These are phyloP conservation scores for Neurospora sp. DNA, from an alignment of 495 filamentous ascomycete species.

Conservation along the genomic window DNA sequence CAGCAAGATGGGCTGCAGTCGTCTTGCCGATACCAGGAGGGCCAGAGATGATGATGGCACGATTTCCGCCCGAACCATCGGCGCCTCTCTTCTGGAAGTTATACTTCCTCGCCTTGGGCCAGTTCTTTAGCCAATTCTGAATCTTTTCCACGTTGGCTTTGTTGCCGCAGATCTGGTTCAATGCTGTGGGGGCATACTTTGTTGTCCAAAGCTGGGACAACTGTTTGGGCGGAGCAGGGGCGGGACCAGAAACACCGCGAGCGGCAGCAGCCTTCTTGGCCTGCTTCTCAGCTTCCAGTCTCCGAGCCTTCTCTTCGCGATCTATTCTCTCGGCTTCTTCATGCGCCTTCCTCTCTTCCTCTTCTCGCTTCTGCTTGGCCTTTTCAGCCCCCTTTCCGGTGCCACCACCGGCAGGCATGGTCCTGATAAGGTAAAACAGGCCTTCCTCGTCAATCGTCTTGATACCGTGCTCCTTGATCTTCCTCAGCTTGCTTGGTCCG, in stretches of 20 bases:
- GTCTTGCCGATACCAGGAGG: constrained; percentile 98
- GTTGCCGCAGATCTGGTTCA: constrained; percentile 90
- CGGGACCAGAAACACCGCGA: constrained; percentile 25
- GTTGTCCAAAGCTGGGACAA: constrained; percentile 81
- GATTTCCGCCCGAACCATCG: constrained; percentile 67
- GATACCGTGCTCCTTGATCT: constrained; percentile 63
- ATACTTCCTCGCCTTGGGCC: constrained; percentile 60
- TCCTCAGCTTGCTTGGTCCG: constrained; percentile 86
- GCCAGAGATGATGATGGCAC: constrained; percentile 85
- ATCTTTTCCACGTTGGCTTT: constrained; percentile 83
- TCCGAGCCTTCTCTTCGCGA: constrained; percentile 44
- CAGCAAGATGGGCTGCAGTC: constrained; percentile 88
- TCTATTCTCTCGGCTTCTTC: constrained; percentile 79
- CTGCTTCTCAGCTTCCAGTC: constrained; percentile 38
- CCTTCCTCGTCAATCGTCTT: constrained; percentile 93
- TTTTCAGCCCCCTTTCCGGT: constrained; percentile 79
- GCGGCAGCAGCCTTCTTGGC: constrained; percentile 34
- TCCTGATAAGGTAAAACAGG: constrained; percentile 75
- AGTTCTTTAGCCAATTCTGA: constrained; percentile 74
- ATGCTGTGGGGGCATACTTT: constrained; percentile 80
- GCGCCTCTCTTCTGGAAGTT: constrained; percentile 69
- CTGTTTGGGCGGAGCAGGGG: constrained; percentile 30
- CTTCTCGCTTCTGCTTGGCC: constrained; percentile 67
- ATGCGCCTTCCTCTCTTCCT: constrained; percentile 66
- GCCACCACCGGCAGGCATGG: constrained; percentile 76